Percentiles rank a stretch among this genome's conserved stretches.
phyloP scores from a whole-genome alignment of 2,329 filamentous ascomycete genomes.

The Cordyceps cicadae region DNA sequence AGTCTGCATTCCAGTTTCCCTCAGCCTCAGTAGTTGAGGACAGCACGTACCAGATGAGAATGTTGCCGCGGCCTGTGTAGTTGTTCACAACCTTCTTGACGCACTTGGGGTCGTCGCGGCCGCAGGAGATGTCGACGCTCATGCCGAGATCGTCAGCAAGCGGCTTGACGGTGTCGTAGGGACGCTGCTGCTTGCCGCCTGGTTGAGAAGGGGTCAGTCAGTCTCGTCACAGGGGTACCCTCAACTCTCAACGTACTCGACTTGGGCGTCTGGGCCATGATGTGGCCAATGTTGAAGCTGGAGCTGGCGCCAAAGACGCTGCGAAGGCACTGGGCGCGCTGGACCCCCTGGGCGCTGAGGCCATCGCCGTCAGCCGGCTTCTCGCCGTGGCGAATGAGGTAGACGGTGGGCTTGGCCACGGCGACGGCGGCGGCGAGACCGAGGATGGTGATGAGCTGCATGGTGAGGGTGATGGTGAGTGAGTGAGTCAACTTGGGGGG shows the following conservation, averaged over 20 bases:
- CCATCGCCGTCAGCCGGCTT: conserved; percentile 47
- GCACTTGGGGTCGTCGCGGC: conserved; percentile 46
- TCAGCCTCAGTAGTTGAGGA: neutral
- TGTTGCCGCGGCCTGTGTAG: conserved; percentile 44
- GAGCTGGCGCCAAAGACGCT: conserved; percentile 46
- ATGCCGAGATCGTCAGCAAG: conserved; percentile 48
- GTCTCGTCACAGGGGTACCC: neutral
- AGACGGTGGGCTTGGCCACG: conserved; percentile 40
- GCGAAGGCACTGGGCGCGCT: conserved; percentile 52
- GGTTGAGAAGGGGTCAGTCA: neutral
- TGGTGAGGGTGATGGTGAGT: conserved; percentile 9
- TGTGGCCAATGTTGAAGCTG: conserved; percentile 46
- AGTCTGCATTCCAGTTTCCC: neutral
- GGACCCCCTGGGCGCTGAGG: conserved; percentile 40
- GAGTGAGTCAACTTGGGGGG: neutral
- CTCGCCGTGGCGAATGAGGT: conserved; percentile 57
- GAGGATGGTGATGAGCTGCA: conserved; percentile 17
- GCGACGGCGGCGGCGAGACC: conserved; percentile 16
- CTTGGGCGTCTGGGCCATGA: conserved; percentile 49
- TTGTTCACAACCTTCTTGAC: conserved; percentile 40
- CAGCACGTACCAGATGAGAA: conserved; percentile 42
- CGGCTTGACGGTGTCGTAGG: conserved; percentile 49
- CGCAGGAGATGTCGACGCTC: conserved; percentile 46
- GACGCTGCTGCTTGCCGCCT: conserved; percentile 43
- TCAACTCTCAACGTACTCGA: conserved; percentile 23